Percentiles rank a stretch among this genome's conserved stretches.
phyloP scores from a whole-genome alignment of 768 basidiomycete genomes.

The Clitopilus passeckerianus region DNA sequence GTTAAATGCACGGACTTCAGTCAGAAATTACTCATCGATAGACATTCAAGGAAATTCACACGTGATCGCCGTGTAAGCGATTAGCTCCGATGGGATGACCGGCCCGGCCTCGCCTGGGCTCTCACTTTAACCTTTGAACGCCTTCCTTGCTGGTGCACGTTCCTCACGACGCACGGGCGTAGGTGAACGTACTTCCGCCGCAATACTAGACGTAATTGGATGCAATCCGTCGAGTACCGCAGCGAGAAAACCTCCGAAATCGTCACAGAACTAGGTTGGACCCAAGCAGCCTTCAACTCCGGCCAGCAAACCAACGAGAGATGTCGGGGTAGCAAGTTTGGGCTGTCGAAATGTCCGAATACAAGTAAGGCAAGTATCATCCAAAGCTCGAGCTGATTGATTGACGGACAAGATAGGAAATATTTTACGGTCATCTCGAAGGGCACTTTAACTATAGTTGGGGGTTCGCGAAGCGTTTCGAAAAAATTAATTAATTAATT shows the following conservation, averaged over 20 bases:
- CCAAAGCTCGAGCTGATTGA: neutral
- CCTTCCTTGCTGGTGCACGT: neutral
- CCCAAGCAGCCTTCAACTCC: neutral
- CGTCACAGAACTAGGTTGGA: neutral
- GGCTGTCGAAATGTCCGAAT: no score
- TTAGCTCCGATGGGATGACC: neutral
- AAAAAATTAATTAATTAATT: no score
- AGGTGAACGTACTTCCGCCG: neutral
- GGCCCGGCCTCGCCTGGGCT: neutral
- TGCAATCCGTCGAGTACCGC: no score
- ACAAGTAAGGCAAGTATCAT: no score
- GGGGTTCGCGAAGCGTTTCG: no score
- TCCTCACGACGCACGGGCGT: neutral
- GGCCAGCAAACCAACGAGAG: neutral
- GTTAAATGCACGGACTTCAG: neutral
- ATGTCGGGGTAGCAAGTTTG: no score
- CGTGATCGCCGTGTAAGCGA: neutral
- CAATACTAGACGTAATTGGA: no score
- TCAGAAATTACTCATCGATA: conserved; percentile 1
- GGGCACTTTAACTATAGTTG: neutral
- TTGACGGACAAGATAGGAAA: neutral
- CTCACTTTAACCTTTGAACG: neutral
- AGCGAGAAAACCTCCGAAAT: no score
- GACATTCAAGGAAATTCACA: neutral
- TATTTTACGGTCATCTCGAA: neutral